Evolutionary conservation across 345 rosid species (phyloP), one percentile per base, ranked within the genome.

Genomic region (Citrus medica): DNA sequence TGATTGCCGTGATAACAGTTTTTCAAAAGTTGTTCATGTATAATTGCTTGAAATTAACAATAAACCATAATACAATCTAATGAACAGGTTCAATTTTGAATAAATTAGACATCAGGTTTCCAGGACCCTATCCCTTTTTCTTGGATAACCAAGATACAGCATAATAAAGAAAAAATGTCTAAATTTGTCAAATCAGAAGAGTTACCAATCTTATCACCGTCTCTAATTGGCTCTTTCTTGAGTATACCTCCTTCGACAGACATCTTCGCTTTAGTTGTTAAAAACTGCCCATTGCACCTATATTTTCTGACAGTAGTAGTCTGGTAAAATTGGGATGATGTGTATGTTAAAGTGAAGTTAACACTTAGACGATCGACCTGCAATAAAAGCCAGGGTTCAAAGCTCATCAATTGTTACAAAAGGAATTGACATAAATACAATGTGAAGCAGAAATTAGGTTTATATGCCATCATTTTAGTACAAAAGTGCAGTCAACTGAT

Each of bases 211-310:
- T 85, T 88, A 75, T 87, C 87, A 72, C 37, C 24, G 53, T 9
- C 75, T 77, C 56, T 22, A 61, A 78, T 76, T 28, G 90, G 61
- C 78, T 88, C 91, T 83, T 89, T 87, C 82, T 88, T 87, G 25
- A 86, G 78, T 6, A 84, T 85, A 82, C 76, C 76, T 72, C 90
- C 92, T 79, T 89, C 92, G 38, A 78, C 69, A 46, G 92, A 83
- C 27, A 89, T 80, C 56, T 83, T 82, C 65, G 89, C 90, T 85
- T 84, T 89, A 63, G 83, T 79, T 79, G 55, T 82, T 46, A 89
- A 77, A 82, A 78, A 33, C 66, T 78, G 79, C 73, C 83, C 73
- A 28, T 69, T 35, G 70, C 53, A 61, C 78, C 83, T 79, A 56
- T 48, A 78, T 76, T 83, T 85, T 40, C 81, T 84, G 22, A 77